Evolutionary conservation across 352 stramenopile species (phyloP).

Genomic region (Bremia lactucae): DNA sequence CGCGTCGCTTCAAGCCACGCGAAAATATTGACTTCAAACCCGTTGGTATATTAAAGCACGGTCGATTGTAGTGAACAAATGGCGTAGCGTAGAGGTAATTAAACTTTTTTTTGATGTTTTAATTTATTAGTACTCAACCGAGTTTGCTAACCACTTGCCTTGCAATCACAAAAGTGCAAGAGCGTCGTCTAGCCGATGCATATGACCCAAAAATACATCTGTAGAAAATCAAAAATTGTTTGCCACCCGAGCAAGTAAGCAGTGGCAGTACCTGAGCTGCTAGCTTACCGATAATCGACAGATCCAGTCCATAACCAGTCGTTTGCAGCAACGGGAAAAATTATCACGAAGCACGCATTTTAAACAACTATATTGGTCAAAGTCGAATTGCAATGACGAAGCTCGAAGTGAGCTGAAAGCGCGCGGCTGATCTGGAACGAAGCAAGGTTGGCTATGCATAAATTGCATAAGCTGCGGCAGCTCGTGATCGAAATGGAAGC

Average conservation of each 20-base stretch:
- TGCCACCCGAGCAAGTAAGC: conserved; percentile 67
- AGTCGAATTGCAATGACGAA: conserved; percentile 81
- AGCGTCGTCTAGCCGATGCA: too few species aligned
- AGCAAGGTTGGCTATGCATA: conserved; percentile 35
- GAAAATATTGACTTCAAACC: conserved; percentile 28
- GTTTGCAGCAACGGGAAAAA: conserved; percentile 58
- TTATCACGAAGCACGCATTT: conserved; percentile 71
- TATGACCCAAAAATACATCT: too few species aligned
- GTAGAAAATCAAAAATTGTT: conserved; percentile 78
- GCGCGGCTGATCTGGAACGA: conserved; percentile 70
- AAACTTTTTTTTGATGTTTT: conserved; percentile 20
- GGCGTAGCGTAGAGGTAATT: conserved; percentile 1
- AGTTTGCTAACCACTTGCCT: too few species aligned
- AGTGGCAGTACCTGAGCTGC: conserved; percentile 37
- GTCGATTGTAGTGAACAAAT: conserved; percentile 15
- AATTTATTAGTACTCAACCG: conserved; percentile 20
- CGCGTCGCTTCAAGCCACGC: conserved; percentile 16
- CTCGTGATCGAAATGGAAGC: conserved; percentile 80
- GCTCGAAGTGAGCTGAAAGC: conserved; percentile 74
- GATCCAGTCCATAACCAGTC: conserved; percentile 60
- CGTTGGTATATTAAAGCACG: conserved; percentile 48
- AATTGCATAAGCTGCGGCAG: conserved; percentile 74
- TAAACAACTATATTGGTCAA: conserved; percentile 50
- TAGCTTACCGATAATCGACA: conserved; percentile 65
- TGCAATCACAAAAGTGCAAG: too few species aligned